Conservation (phyloP, 495 filamentous ascomycete genomes). For the Beverwykella pulmonaria region DNA sequence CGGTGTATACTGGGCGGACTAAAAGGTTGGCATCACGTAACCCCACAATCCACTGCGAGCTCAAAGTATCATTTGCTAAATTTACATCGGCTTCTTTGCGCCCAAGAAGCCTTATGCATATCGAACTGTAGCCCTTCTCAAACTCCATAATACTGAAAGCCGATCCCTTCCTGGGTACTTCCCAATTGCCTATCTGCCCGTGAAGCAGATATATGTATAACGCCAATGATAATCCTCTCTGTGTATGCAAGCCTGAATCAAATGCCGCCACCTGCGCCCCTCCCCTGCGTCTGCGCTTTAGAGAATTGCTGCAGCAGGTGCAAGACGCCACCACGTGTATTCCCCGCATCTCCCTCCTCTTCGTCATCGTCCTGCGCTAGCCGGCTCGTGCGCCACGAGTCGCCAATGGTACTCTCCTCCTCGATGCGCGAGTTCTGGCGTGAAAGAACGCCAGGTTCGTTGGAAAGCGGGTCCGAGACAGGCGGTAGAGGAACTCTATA, state of each 20-base stretch:
- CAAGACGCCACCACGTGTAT: constrained; percentile 62
- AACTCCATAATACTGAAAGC: neutral
- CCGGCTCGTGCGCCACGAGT: constrained; percentile 65
- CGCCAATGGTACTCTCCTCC: constrained; percentile 62
- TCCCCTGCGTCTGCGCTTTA: constrained; percentile 72
- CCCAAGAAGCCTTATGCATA: neutral
- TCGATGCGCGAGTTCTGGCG: constrained; percentile 42
- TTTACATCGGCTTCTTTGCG: neutral
- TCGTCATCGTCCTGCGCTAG: constrained; percentile 51
- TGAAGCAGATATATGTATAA: neutral
- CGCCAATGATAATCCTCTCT: neutral
- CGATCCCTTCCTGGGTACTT: neutral
- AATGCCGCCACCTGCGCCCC: constrained; percentile 42
- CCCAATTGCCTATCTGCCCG: neutral
- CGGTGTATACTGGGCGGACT: no score
- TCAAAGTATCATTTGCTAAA: neutral
- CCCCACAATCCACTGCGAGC: no score
- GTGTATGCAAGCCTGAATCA: constrained; percentile 8
- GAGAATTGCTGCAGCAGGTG: constrained; percentile 89
- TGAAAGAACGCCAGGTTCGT: constrained; percentile 49
- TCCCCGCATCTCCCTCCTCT: constrained; percentile 51
- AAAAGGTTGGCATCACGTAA: no score
- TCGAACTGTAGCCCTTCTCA: neutral
- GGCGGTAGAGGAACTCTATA: constrained; percentile 52
- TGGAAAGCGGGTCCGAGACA: constrained; percentile 35